A percentile compares a stretch with the other conserved stretches of the same genome.
These are phyloP conservation scores for Solanum tarapatanum DNA, from an alignment of 257 asterid genomes.

Conservation along the genomic window DNA sequence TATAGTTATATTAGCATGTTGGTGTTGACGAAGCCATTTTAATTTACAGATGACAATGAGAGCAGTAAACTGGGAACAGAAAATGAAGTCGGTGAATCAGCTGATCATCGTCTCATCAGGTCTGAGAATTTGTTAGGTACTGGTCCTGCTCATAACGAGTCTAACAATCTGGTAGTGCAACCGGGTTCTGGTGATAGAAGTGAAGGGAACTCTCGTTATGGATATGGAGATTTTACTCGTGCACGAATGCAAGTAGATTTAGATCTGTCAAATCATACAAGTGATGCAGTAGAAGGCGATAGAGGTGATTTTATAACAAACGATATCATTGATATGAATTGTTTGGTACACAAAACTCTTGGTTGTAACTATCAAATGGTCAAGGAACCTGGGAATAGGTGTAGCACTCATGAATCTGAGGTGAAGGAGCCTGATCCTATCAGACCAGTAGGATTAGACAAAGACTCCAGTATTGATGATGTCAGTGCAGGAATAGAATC, in stretches of 20 bases:
- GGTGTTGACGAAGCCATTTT: background rate
- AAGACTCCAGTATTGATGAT: constrained; percentile 18
- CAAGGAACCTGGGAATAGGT: constrained; percentile 13
- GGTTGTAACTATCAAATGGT: constrained; percentile 6
- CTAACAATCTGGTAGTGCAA: background rate
- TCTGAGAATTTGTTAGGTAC: constrained; percentile 13
- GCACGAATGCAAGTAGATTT: constrained; percentile 6
- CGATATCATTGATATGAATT: constrained; percentile 6
- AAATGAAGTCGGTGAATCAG: constrained; percentile 6
- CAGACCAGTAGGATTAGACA: constrained; percentile 15
- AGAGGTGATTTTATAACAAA: constrained; percentile 13
- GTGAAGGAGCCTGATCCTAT: constrained; percentile 20
- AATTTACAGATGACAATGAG: constrained; percentile 13
- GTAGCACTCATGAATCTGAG: constrained; percentile 2
- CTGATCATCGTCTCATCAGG: constrained; percentile 7
- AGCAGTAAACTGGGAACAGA: constrained; percentile 14
- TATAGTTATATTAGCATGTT: background rate
- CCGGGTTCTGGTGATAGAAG: constrained; percentile 14
- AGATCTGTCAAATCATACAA: constrained; percentile 4
- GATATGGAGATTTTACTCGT: constrained; percentile 4
- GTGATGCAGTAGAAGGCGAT: constrained; percentile 3
- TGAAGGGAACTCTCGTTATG: constrained; percentile 3
- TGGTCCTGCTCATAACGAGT: background rate
- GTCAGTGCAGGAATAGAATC: constrained; percentile 32
- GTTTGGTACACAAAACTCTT: constrained; percentile 15